These are phyloP conservation scores for Solanum infundibuliforme DNA, from an alignment of 257 asterid genomes.

Conservation along the genomic window DNA sequence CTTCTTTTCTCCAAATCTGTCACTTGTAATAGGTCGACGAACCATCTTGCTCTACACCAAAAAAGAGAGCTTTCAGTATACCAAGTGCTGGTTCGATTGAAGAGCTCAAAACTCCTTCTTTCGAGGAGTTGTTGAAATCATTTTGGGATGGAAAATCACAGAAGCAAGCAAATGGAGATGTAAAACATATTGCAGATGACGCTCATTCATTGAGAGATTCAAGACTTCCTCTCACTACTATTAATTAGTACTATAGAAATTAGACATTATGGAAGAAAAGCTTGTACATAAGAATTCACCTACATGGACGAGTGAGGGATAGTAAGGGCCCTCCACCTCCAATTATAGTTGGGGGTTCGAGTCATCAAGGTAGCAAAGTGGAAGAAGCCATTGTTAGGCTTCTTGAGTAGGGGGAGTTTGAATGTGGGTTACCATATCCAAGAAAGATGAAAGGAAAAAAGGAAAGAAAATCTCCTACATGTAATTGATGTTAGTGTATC, in stretches of 20 bases:
- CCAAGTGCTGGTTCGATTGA: slow-evolving; percentile 71
- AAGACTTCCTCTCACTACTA: slow-evolving; percentile 72
- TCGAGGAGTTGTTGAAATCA: slow-evolving; percentile 68
- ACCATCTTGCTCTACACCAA: slow-evolving; percentile 86
- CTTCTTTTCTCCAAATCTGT: neutral
- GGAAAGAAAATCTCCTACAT: neutral
- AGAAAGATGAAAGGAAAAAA: neutral
- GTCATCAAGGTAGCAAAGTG: neutral
- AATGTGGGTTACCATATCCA: neutral
- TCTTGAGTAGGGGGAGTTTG: neutral
- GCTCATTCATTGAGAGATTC: slow-evolving; percentile 55
- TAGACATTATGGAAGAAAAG: neutral
- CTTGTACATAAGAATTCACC: slow-evolving; percentile 13
- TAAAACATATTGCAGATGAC: slow-evolving; percentile 50
- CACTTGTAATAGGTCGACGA: slow-evolving; percentile 54
- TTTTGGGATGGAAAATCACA: slow-evolving; percentile 75
- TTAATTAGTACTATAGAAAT: slow-evolving; percentile 23
- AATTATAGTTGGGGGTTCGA: neutral
- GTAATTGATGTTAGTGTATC: neutral
- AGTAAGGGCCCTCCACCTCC: slow-evolving; percentile 1
- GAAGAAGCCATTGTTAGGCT: neutral
- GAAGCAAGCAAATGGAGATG: slow-evolving; percentile 70
- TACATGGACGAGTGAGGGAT: neutral
- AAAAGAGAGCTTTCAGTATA: slow-evolving; percentile 47
- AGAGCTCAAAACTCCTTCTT: slow-evolving; percentile 78